These are phyloP conservation scores for Sclerotinia subarctica DNA, from an alignment of 2,329 filamentous ascomycete species.

Conservation along the genomic window DNA sequence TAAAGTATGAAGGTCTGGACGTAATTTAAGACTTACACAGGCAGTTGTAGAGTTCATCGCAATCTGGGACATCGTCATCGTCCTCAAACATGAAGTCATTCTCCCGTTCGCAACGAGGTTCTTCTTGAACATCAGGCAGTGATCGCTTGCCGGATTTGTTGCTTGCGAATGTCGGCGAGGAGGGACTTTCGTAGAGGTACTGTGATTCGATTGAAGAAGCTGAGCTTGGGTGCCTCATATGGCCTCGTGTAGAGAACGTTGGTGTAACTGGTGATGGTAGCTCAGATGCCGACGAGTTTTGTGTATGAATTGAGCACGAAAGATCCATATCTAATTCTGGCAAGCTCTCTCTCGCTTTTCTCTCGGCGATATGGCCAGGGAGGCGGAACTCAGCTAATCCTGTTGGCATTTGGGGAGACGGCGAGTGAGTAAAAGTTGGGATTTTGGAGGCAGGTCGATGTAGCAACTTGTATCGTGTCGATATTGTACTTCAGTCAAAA, in stretches of 20 bases:
- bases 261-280: conserved; percentile 68
- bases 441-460: conserved; percentile 12
- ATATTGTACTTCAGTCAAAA: conserved; percentile 12
- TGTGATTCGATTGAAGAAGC: conserved; percentile 71
- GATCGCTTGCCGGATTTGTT: conserved; percentile 59
- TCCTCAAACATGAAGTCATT: conserved; percentile 51
- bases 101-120: conserved; percentile 65
- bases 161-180: conserved; percentile 52
- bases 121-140: conserved; percentile 81
- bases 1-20: background rate
- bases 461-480: conserved; percentile 16
- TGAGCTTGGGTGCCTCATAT: conserved; percentile 68
- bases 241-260: conserved; percentile 60
- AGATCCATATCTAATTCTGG: conserved; percentile 36
- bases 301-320: conserved; percentile 34
- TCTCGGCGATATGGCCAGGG: conserved; percentile 52
- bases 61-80: conserved; percentile 23
- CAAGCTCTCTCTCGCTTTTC: conserved; percentile 44
- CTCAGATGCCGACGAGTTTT: conserved; percentile 52
- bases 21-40: conserved; percentile 60
- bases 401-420: conserved; percentile 36
- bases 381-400: conserved; percentile 53
- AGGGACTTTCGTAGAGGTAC: conserved; percentile 51
- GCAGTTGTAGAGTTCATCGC: conserved; percentile 59
- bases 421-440: background rate